These are phyloP conservation scores for Globisporangium takayamanum DNA, from an alignment of 352 stramenopile species.

Conservation along the genomic window DNA sequence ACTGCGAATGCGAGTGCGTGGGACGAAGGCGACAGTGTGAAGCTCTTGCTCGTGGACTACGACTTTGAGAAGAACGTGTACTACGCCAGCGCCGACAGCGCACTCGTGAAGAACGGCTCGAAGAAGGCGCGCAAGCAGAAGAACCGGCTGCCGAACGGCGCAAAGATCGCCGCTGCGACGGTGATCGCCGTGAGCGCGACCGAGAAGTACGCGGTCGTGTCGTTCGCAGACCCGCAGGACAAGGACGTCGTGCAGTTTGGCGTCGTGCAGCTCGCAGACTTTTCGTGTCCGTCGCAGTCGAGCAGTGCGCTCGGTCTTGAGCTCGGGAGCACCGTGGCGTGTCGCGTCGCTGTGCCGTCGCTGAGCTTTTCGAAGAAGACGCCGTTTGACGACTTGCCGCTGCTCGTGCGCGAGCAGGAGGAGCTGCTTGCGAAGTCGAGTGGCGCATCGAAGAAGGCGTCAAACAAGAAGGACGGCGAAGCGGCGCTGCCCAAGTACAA, in stretches of 20 bases:
- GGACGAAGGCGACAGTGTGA: constrained; percentile 58
- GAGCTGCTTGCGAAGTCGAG: constrained; percentile 32
- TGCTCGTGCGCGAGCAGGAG: constrained; percentile 56
- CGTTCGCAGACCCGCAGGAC: constrained; percentile 39
- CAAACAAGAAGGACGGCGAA: constrained; percentile 23
- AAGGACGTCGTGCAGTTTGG: constrained; percentile 30
- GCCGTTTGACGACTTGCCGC: constrained; percentile 67
- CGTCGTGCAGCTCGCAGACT: constrained; percentile 67
- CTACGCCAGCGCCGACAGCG: constrained; percentile 38
- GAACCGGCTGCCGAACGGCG: constrained; percentile 32
- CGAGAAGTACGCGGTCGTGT: constrained; percentile 63
- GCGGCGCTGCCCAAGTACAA: constrained; percentile 66
- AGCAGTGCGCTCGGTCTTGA: constrained; percentile 50
- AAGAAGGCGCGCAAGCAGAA: constrained; percentile 72
- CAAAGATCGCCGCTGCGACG: constrained; percentile 35
- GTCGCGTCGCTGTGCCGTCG: constrained; percentile 37
- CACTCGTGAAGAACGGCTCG: constrained; percentile 47
- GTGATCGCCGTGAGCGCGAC: constrained; percentile 48
- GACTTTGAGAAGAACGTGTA: constrained; percentile 85
- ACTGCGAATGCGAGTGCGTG: constrained; percentile 25
- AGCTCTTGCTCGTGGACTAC: constrained; percentile 79
- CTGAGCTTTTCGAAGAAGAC: constrained; percentile 39
- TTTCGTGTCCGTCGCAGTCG: constrained; percentile 65
- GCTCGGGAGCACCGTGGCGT: constrained; percentile 30
- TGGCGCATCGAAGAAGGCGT: constrained; percentile 17